Conservation (phyloP, 768 basidiomycete genomes). For the Epithele typhae region DNA sequence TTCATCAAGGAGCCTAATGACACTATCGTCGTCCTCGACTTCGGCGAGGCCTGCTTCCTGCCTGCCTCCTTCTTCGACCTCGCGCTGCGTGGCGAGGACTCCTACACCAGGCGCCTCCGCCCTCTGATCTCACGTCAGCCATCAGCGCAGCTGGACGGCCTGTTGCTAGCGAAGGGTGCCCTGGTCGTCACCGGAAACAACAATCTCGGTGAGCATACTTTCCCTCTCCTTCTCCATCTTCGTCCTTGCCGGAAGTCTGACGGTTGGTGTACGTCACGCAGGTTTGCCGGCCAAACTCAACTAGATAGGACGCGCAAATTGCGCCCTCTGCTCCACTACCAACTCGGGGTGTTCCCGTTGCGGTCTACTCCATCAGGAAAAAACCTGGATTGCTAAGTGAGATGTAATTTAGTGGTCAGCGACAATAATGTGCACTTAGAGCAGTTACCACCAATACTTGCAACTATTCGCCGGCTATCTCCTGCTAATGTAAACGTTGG, state of each 20-base stretch:
- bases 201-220: neutral
- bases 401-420: too few species aligned
- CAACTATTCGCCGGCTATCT: too few species aligned
- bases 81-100: neutral
- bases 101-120: neutral
- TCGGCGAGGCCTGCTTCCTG: conserved; percentile 2
- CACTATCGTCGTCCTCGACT: conserved; percentile 6
- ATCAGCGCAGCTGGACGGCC: neutral
- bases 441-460: too few species aligned
- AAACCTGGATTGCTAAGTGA: too few species aligned
- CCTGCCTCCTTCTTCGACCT: conserved; percentile 4
- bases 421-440: too few species aligned
- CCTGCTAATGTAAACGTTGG: too few species aligned
- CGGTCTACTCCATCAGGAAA: too few species aligned
- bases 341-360: too few species aligned
- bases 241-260: neutral
- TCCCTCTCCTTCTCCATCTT: neutral
- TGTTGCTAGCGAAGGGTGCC: neutral
- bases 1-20: conserved; percentile 2
- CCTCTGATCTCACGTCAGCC: neutral
- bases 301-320: too few species aligned
- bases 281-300: neutral
- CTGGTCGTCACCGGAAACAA: neutral
- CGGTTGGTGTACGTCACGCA: neutral
- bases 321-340: too few species aligned